Conservation (phyloP, 2,329 filamentous ascomycete species). For the Polytolypa hystricis region DNA sequence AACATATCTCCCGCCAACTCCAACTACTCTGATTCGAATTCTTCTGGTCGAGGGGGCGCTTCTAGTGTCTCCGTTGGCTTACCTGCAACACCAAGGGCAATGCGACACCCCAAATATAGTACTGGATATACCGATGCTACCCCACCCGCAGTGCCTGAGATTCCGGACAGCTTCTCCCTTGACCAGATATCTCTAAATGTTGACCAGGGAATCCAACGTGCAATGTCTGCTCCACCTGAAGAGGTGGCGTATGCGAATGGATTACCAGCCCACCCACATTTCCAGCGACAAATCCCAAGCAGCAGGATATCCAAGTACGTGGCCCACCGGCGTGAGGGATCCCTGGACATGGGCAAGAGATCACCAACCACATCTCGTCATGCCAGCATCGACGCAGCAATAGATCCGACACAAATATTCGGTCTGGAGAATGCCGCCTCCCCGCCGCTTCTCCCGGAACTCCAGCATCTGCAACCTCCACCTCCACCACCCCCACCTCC, state of each 20-base stretch:
- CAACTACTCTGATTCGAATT: slow-evolving; percentile 29
- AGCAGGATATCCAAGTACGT: slow-evolving; percentile 24
- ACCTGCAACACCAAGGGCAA: slow-evolving; percentile 83
- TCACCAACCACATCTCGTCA: slow-evolving; percentile 6
- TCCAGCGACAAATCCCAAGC: slow-evolving; percentile 29
- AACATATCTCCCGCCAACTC: slow-evolving; percentile 30
- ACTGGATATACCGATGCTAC: slow-evolving; percentile 31
- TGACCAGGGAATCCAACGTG: slow-evolving; percentile 24
- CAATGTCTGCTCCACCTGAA: slow-evolving; percentile 29
- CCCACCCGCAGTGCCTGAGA: slow-evolving; percentile 44
- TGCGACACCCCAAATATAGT: slow-evolving; percentile 66
- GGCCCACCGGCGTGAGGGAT: slow-evolving; percentile 22
- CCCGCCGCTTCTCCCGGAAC: slow-evolving; percentile 47
- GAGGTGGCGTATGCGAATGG: slow-evolving; percentile 23
- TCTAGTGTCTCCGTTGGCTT: slow-evolving; percentile 54
- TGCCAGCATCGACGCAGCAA: slow-evolving; percentile 6
- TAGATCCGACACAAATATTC: slow-evolving; percentile 6
- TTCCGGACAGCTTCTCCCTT: slow-evolving; percentile 40
- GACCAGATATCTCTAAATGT: slow-evolving; percentile 29
- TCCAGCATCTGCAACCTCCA: slow-evolving; percentile 48
- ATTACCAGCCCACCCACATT: slow-evolving; percentile 31
- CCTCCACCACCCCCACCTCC: slow-evolving; percentile 39
- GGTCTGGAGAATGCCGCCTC: slow-evolving; percentile 11
- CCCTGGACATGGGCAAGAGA: slow-evolving; percentile 13
- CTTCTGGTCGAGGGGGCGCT: slow-evolving; percentile 36